Percentiles rank a stretch among this genome's conserved stretches.
Conservation (phyloP, 2,329 filamentous ascomycete genomes). For the Dothideomycetidae sp. region DNA sequence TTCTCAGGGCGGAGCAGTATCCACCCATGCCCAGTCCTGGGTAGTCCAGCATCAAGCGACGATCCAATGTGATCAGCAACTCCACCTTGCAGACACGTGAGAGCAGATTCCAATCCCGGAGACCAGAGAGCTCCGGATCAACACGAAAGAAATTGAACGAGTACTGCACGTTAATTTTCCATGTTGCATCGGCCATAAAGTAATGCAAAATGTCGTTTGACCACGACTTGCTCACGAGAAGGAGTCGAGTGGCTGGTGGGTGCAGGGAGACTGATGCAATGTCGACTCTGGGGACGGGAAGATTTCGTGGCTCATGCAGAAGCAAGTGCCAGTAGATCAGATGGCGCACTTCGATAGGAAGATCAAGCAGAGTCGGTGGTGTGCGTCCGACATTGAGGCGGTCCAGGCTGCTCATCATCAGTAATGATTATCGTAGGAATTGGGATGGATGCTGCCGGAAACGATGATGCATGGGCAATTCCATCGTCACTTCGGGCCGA, state of each 20-base stretch:
- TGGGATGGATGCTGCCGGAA: neutral
- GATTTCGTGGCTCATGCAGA: slow-evolving; percentile 14
- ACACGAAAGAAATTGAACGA: slow-evolving; percentile 25
- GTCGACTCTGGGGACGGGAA: slow-evolving; percentile 18
- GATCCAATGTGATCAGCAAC: slow-evolving; percentile 22
- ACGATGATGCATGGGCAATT: too few species aligned
- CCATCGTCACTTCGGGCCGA: too few species aligned
- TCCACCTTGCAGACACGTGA: slow-evolving; percentile 19
- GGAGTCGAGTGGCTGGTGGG: slow-evolving; percentile 16
- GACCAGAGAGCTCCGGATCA: slow-evolving; percentile 19
- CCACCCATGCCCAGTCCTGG: slow-evolving; percentile 18
- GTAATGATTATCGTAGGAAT: slow-evolving; percentile 11
- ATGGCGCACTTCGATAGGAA: slow-evolving; percentile 31
- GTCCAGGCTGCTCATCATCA: too few species aligned
- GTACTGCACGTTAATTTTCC: slow-evolving; percentile 22
- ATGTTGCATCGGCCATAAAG: slow-evolving; percentile 21
- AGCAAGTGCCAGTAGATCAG: slow-evolving; percentile 29
- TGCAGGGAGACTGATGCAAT: slow-evolving; percentile 22
- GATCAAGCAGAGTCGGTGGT: slow-evolving; percentile 21
- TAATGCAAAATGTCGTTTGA: slow-evolving; percentile 19
- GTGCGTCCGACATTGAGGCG: too few species aligned
- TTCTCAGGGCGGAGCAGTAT: slow-evolving; percentile 20
- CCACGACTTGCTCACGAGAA: slow-evolving; percentile 18
- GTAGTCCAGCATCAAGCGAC: slow-evolving; percentile 19
- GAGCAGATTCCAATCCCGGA: slow-evolving; percentile 15